Evolutionary conservation across 352 stramenopile genomes (phyloP).

Genomic region (Phytophthora kernoviae): DNA sequence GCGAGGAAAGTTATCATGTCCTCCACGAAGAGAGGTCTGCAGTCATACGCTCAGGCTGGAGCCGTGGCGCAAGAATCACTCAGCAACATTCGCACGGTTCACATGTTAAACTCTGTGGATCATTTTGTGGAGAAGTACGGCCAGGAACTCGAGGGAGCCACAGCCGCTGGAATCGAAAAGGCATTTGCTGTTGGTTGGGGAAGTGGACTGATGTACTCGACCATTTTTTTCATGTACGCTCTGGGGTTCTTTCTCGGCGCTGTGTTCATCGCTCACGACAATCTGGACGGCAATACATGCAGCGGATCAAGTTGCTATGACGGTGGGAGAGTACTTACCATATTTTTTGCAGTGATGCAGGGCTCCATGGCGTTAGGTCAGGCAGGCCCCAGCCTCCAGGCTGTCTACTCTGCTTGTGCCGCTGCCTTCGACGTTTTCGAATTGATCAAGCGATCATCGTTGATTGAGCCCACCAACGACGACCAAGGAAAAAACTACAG

Average conservation of each 20-base stretch:
- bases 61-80: slow-evolving; percentile 54
- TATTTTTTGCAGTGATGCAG: slow-evolving; percentile 55
- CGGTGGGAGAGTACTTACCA: slow-evolving; percentile 43
- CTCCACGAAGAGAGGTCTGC: slow-evolving; percentile 22
- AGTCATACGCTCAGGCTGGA: slow-evolving; percentile 42
- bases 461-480: slow-evolving; percentile 45
- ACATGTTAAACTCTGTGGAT: slow-evolving; percentile 56
- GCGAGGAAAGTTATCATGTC: slow-evolving; percentile 31
- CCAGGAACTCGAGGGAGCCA: slow-evolving; percentile 28
- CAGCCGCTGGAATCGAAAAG: slow-evolving; percentile 43
- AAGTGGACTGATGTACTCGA: slow-evolving; percentile 44
- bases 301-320: slow-evolving; percentile 39
- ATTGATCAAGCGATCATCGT: slow-evolving; percentile 50
- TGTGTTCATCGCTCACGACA: slow-evolving; percentile 27
- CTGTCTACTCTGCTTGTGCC: slow-evolving; percentile 35
- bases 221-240: slow-evolving; percentile 51
- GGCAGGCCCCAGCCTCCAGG: slow-evolving; percentile 43
- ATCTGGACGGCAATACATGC: slow-evolving; percentile 34
- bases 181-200: slow-evolving; percentile 40
- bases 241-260: slow-evolving; percentile 62
- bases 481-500: slow-evolving; percentile 26
- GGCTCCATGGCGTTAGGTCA: slow-evolving; percentile 47
- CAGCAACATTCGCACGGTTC: slow-evolving; percentile 61
- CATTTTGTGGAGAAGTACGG: slow-evolving; percentile 49
- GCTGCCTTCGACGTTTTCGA: slow-evolving; percentile 57